Percentiles rank a stretch among this genome's conserved stretches.
phyloP scores from a whole-genome alignment of 768 basidiomycete genomes.

The Tylopilus sp. region DNA sequence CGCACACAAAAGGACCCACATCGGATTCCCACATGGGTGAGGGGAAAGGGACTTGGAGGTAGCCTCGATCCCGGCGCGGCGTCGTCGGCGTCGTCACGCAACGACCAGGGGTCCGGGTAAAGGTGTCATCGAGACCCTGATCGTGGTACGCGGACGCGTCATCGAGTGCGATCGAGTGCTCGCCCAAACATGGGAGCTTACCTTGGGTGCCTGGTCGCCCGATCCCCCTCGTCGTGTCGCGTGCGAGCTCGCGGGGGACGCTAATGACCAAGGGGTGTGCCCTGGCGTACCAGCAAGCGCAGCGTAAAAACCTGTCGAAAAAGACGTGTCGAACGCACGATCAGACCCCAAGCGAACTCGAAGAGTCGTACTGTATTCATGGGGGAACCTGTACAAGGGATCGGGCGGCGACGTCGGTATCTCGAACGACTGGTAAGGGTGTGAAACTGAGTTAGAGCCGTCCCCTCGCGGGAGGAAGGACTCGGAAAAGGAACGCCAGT shows the following conservation, averaged over 20 bases:
- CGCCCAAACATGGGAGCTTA: background rate
- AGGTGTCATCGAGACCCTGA: background rate
- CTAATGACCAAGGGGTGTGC: slow-evolving; percentile 9
- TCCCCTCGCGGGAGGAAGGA: background rate
- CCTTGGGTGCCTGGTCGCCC: background rate
- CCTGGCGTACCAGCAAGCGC: slow-evolving; percentile 20
- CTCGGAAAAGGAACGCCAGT: background rate
- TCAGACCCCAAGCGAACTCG: background rate
- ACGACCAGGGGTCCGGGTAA: background rate
- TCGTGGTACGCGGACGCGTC: background rate
- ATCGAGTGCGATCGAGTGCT: too few relatives aligned
- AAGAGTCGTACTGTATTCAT: slow-evolving; percentile 17
- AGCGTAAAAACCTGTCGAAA: slow-evolving; percentile 19
- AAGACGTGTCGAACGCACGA: background rate
- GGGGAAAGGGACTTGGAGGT: slow-evolving; percentile 19
- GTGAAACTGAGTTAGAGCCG: background rate
- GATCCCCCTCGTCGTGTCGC: background rate
- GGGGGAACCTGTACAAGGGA: slow-evolving; percentile 25
- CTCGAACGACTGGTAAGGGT: slow-evolving; percentile 20
- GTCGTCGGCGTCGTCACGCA: background rate
- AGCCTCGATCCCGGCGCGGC: background rate
- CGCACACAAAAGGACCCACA: background rate
- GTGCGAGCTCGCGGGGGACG: background rate
- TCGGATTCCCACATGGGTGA: slow-evolving; percentile 8
- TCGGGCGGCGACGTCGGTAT: slow-evolving; percentile 25